A percentile compares a stretch with the other conserved stretches of the same genome.
These are phyloP conservation scores for Mucor irregularis DNA, from an alignment of 371 early-diverging fungal species.

Conservation along the genomic window DNA sequence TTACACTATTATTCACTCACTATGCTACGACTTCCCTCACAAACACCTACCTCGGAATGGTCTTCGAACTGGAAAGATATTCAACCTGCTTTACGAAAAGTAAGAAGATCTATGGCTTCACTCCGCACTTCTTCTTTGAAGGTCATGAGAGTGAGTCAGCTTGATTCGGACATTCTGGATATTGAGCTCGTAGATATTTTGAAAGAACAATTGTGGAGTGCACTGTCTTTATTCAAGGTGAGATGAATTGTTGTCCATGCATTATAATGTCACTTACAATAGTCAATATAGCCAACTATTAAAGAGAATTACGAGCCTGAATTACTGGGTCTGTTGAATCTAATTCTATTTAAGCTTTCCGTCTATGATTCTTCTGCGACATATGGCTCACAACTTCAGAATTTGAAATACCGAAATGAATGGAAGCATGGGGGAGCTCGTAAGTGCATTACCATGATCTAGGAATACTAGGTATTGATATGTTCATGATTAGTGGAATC, in stretches of 20 bases:
- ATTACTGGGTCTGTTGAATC: constrained; percentile 52
- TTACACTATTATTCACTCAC: not conserved
- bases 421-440: constrained; percentile 59
- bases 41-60: constrained; percentile 52
- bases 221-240: constrained; percentile 66
- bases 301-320: constrained; percentile 67
- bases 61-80: constrained; percentile 54
- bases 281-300: constrained; percentile 46
- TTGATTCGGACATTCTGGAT: constrained; percentile 87
- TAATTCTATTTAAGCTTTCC: constrained; percentile 64
- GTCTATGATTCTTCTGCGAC: constrained; percentile 65
- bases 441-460: constrained; percentile 32
- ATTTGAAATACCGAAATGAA: constrained; percentile 78
- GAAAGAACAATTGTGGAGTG: constrained; percentile 74
- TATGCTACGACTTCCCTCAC: constrained; percentile 38
- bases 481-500: constrained; percentile 52
- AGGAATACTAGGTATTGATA: not conserved
- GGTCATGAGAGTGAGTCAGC: constrained; percentile 81
- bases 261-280: not conserved
- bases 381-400: constrained; percentile 70
- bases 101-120: constrained; percentile 56
- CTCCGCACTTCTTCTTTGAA: constrained; percentile 60
- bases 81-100: constrained; percentile 53
- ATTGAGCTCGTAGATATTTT: constrained; percentile 72
- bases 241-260: not conserved